Conservation (phyloP, 169 alveolate genomes). For the Cryptosporidium ubiquitum region DNA sequence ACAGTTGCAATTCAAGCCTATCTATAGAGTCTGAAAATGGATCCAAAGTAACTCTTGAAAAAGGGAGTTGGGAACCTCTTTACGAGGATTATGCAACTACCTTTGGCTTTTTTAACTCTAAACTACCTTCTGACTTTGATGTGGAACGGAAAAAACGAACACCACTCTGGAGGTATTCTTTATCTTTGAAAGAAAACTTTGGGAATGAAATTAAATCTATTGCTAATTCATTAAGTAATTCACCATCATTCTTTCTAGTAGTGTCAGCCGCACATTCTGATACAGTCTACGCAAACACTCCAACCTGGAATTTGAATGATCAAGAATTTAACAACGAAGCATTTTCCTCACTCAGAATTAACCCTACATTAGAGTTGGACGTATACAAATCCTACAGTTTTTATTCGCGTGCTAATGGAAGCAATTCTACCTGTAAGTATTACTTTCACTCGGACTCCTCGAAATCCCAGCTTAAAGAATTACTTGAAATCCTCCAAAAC, state of each 20-base stretch:
- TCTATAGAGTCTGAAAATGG: background rate
- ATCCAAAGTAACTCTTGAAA: background rate
- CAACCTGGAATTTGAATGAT: constrained; percentile 5
- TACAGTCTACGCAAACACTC: background rate
- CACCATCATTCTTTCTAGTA: background rate
- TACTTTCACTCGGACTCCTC: background rate
- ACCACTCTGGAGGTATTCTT: background rate
- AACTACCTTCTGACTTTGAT: constrained; percentile 1
- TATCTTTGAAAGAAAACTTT: background rate
- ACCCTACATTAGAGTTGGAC: background rate
- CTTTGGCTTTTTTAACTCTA: background rate
- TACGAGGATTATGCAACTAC: constrained; percentile 13
- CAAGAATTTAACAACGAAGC: background rate
- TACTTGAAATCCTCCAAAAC: background rate
- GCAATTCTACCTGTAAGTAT: constrained; percentile 4
- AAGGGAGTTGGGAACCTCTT: constrained; percentile 49
- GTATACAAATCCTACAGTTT: constrained; percentile 1
- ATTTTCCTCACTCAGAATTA: constrained; percentile 6
- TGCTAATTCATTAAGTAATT: background rate
- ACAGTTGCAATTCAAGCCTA: background rate
- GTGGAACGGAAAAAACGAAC: background rate
- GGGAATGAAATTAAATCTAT: background rate
- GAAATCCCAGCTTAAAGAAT: background rate
- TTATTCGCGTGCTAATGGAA: background rate
- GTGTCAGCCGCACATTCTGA: background rate